Base-by-base conservation (phyloP, 176 grass and related monocot species). In the Tillandsia fasciculata region DNA sequence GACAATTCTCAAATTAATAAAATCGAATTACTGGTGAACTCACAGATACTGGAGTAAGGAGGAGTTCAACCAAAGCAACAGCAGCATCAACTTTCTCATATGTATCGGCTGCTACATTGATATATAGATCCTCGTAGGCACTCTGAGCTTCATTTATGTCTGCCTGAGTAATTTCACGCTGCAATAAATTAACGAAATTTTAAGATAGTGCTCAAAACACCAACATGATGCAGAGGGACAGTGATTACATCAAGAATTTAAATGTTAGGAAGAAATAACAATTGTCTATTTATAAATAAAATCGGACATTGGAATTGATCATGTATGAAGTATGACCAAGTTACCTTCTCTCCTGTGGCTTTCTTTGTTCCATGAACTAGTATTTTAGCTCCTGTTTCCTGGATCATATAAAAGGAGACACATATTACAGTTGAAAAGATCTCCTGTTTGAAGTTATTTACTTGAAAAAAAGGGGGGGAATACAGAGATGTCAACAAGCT, bases 21-120 rank as follows among this genome's bases (percentile, higher is more conserved):
- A 13, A 5, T 56, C 56, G 70, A 64, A 26, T 49, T 66, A 65
- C 33, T 42, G 33, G 69, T 72, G n/a, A 66, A 84, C 79, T 91
- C 81, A 91, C 80, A 23, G 81, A 77, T 57, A 87, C 84, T 72
- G 88, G 88, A 89, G 83, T 68, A 65, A 96, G 79, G 57, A 96
- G 93, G 17, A 86, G 72, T 51, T 96, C 86, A 83, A 96, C 78
- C 67, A 96, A 79, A 0, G 86, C 70, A 85, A 85, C 81, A 61
- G 93, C 93, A 77, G 86, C 76, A 75, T 96, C 93, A 56, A 92
- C 70, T 92, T 96, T 96, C 72, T 92, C 88, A 76, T 96, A 85
- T 61, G 88, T 85, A 47, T 92, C 93, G 54, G 93, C 86, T 33
- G 74, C 84, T 54, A 96, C 84, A 74, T 87, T 84, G 12, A 96